Evolutionary conservation across 2,329 filamentous ascomycete genomes (phyloP).

Genomic region (Pleomassaria siparia): DNA sequence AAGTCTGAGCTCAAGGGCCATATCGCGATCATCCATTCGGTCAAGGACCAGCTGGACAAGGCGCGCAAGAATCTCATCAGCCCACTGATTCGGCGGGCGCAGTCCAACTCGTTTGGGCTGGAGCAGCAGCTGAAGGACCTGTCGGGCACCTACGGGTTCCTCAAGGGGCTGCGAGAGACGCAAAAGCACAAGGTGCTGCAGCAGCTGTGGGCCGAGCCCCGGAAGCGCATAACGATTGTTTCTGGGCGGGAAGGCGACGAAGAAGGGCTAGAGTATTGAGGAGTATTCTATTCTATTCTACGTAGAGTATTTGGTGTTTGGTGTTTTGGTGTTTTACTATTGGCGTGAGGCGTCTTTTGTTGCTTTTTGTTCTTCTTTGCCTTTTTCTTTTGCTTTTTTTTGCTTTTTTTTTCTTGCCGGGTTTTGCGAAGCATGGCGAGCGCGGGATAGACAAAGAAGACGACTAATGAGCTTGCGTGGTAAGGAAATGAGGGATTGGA

Average conservation of each 20-base stretch:
- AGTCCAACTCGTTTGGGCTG: conserved; percentile 69
- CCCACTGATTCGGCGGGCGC: conserved; percentile 73
- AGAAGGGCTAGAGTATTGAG: conserved; percentile 17
- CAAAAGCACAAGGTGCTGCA: conserved; percentile 86
- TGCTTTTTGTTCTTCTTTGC: too few relatives aligned
- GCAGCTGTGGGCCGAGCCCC: conserved; percentile 58
- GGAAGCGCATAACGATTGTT: conserved; percentile 32
- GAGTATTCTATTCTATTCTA: too few relatives aligned
- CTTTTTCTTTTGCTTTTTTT: too few relatives aligned
- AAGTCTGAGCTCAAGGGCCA: conserved; percentile 86
- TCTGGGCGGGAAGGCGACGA: conserved; percentile 15
- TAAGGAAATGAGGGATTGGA: too few relatives aligned
- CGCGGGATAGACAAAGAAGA: conserved; percentile 3
- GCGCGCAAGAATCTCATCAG: conserved; percentile 80
- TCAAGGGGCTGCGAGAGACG: conserved; percentile 71
- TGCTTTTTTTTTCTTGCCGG: too few relatives aligned
- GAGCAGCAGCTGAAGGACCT: conserved; percentile 85
- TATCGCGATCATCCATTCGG: conserved; percentile 76
- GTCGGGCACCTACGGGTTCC: conserved; percentile 75
- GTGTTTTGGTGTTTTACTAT: too few relatives aligned
- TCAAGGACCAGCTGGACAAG: conserved; percentile 86
- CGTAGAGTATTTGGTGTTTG: too few relatives aligned
- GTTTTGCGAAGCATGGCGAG: conserved; percentile 4
- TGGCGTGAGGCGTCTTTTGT: too few relatives aligned
- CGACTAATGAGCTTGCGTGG: too few relatives aligned